Conservation (phyloP, 352 stramenopile species). For the Phytophthora pistaciae region DNA sequence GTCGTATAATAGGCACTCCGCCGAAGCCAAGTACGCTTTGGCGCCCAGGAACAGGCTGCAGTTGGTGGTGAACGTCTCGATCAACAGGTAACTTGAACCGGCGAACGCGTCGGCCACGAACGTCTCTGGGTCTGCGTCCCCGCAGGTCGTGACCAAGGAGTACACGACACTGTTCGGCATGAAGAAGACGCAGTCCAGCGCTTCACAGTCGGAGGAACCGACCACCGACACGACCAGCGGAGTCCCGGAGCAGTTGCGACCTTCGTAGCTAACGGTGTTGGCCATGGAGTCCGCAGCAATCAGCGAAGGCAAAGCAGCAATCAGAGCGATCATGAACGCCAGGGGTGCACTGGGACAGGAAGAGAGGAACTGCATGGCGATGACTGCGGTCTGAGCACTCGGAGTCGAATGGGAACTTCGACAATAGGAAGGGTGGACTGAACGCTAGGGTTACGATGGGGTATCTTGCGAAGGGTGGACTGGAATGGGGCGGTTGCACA, state of each 20-base stretch:
- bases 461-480: neutral
- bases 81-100: conserved; percentile 22
- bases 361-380: conserved; percentile 14
- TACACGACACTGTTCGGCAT: conserved; percentile 10
- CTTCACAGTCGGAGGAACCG: conserved; percentile 15
- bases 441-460: neutral
- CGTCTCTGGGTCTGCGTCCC: conserved; percentile 12
- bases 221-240: conserved; percentile 25
- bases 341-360: neutral
- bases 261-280: conserved; percentile 18
- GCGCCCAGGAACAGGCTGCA: conserved; percentile 20
- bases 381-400: neutral
- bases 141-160: conserved; percentile 21
- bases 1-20: conserved; percentile 25
- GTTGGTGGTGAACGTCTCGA: conserved; percentile 26
- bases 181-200: conserved; percentile 19
- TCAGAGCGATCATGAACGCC: conserved; percentile 9
- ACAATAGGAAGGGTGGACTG: conserved; percentile 18
- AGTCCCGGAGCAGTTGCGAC: conserved; percentile 25
- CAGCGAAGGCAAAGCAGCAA: conserved; percentile 15
- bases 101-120: conserved; percentile 18
- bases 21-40: conserved; percentile 19
- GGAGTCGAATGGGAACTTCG: conserved; percentile 24
- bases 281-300: conserved; percentile 10
- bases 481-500: neutral